A percentile compares a stretch with the other conserved stretches of the same genome.
Conservation (phyloP, 495 filamentous ascomycete genomes). For the Neurospora sp. region DNA sequence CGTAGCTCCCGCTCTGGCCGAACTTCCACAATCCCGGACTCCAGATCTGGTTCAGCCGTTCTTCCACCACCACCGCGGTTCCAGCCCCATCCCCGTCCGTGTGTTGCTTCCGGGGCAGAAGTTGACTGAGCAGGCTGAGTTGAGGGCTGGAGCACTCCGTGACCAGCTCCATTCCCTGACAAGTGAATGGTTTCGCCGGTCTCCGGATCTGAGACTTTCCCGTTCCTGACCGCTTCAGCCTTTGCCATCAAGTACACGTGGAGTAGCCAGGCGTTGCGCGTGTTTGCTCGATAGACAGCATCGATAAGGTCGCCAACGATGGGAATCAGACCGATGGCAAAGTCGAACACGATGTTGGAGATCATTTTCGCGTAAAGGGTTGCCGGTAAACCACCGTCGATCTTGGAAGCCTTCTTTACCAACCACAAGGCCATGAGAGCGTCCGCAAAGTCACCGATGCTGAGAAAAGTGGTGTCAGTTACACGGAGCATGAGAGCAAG, state of each 20-base stretch:
- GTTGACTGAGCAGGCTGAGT: background rate
- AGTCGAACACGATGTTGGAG: slow-evolving; percentile 67
- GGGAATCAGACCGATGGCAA: slow-evolving; percentile 72
- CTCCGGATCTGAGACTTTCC: slow-evolving; percentile 24
- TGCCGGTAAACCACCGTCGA: slow-evolving; percentile 61
- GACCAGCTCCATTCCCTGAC: background rate
- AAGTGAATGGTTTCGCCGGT: background rate
- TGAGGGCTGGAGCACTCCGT: background rate
- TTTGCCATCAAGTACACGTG: slow-evolving; percentile 59
- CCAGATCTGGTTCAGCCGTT: background rate
- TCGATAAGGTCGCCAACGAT: slow-evolving; percentile 80
- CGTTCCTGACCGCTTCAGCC: slow-evolving; percentile 31
- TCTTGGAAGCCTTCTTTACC: slow-evolving; percentile 49
- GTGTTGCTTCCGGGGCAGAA: background rate
- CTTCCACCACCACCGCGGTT: background rate
- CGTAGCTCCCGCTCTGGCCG: background rate
- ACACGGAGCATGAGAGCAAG: background rate
- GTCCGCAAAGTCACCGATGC: slow-evolving; percentile 69
- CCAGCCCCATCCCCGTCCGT: background rate
- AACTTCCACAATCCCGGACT: background rate
- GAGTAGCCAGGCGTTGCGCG: slow-evolving; percentile 64
- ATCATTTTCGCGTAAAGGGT: slow-evolving; percentile 55
- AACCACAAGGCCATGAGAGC: slow-evolving; percentile 59
- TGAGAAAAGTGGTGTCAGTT: slow-evolving; percentile 16
- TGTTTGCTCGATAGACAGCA: slow-evolving; percentile 52